Evolutionary conservation across 2,329 filamentous ascomycete genomes (phyloP).

Genomic region (Trichoderma gracile): DNA sequence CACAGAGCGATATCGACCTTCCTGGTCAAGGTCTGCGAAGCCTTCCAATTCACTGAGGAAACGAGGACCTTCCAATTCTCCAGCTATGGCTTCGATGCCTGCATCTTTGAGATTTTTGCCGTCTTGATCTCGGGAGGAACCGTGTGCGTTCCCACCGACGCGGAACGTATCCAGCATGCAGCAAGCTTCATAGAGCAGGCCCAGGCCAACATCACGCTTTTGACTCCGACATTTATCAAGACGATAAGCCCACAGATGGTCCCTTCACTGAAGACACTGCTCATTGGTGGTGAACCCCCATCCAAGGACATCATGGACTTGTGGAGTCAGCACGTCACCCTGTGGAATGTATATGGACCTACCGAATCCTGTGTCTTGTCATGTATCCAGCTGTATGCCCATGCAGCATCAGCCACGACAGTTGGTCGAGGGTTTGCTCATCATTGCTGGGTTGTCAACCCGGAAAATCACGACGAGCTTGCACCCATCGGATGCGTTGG

Average conservation of each 20-base stretch:
- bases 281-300: slow-evolving; percentile 26
- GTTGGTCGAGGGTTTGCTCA: slow-evolving; percentile 8
- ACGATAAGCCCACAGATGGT: background rate
- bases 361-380: slow-evolving; percentile 19
- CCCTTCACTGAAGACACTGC: slow-evolving; percentile 21
- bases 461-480: slow-evolving; percentile 28
- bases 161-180: background rate
- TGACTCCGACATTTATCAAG: slow-evolving; percentile 26
- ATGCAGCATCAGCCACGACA: background rate
- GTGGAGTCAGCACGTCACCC: slow-evolving; percentile 25
- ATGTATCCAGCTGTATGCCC: background rate
- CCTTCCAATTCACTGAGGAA: background rate
- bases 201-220: slow-evolving; percentile 13
- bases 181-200: background rate
- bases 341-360: slow-evolving; percentile 35
- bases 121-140: slow-evolving; percentile 15
- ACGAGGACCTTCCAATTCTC: slow-evolving; percentile 25
- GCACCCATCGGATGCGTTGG: slow-evolving; percentile 31
- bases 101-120: slow-evolving; percentile 20
- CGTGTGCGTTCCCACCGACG: slow-evolving; percentile 7
- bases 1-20: slow-evolving; percentile 1
- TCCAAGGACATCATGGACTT: slow-evolving; percentile 35
- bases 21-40: background rate
- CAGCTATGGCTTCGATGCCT: slow-evolving; percentile 25
- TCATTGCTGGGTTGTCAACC: slow-evolving; percentile 29